Base-by-base conservation (phyloP, 371 early-diverging fungal genomes). In the Rhizopus microsporus region DNA sequence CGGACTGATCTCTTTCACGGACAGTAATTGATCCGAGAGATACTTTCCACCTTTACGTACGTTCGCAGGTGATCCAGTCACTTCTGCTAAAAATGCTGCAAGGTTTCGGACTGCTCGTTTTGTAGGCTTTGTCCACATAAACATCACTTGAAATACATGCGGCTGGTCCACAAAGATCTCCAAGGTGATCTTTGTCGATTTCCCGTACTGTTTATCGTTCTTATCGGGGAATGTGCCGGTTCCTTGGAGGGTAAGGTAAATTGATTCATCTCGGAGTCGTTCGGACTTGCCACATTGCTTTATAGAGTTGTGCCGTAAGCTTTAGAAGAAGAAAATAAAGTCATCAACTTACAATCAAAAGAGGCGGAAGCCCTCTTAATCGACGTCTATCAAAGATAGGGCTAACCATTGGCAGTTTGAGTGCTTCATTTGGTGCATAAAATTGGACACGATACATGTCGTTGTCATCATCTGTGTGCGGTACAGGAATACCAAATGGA, bases 151-250 rank as follows among this genome's bases (percentile, higher is more conserved):
- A 59, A 90, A 93, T 5, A 90, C 91, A 56, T 93, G 93, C 4
- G 89, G 84, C 83, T 91, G 91, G 56, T 91, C 93, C 5, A 71
- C 74, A 61, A 84, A 91, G 32, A 73, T 33, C 52, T 78, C 75
- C 8, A 75, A 44, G 15, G 51, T 54, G 2, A 79, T 68, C 6
- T 61, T n/a, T 4, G 72, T 72, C 2, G 69, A 63, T 13, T 17
- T 9, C 3, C 39, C 54, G 5, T 49, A 13, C 3, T 40, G 29
- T 47, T 42, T 64, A 29, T 39, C 48, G 8, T 53, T 50, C 33
- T 67, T 68, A 51, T 47, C 65, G 40, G 63, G 62, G 37, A 49
- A 69, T 29, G 44, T 46, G 51, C 53, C 75, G 56, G 56, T 75
- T 31, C 61, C 77, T 60, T 67, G 40, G 5, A 75, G 31, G 7